These are phyloP conservation scores for Talaromyces thailandensis DNA, from an alignment of 495 filamentous ascomycete genomes.

Conservation along the genomic window DNA sequence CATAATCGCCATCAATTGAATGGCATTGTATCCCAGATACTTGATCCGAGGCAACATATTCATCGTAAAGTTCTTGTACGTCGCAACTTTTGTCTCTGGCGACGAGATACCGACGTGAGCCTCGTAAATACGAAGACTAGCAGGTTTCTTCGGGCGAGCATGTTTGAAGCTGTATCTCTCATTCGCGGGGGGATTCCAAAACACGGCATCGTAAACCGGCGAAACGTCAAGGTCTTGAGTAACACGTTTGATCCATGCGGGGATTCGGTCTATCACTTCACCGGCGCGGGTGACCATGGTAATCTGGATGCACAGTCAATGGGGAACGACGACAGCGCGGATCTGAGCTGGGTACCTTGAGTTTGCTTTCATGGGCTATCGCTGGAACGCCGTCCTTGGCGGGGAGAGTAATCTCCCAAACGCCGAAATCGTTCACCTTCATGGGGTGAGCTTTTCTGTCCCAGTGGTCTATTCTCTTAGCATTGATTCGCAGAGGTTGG, in stretches of 20 bases:
- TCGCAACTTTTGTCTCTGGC: conserved; percentile 76
- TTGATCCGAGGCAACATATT: conserved; percentile 88
- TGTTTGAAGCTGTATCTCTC: conserved; percentile 79
- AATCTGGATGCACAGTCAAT: conserved; percentile 45
- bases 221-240: conserved; percentile 86
- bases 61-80: conserved; percentile 94
- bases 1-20: conserved; percentile 98
- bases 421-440: conserved; percentile 76
- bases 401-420: conserved; percentile 76
- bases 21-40: conserved; percentile 88
- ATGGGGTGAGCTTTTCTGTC: conserved; percentile 72
- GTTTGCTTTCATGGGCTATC: conserved; percentile 87
- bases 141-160: conserved; percentile 70
- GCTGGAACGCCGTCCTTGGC: conserved; percentile 64
- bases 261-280: conserved; percentile 77
- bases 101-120: conserved; percentile 97
- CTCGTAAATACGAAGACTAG: conserved; percentile 86
- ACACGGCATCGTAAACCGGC: conserved; percentile 85
- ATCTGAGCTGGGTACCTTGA: conserved; percentile 57
- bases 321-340: background rate
- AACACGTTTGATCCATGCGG: conserved; percentile 94
- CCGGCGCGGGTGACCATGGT: conserved; percentile 72
- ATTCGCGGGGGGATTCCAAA: conserved; percentile 84
- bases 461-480: conserved; percentile 66
- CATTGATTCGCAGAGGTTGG: background rate